Base-by-base conservation (phyloP, 148 eudicot genomes). In the Vaccinium myrtillus region DNA sequence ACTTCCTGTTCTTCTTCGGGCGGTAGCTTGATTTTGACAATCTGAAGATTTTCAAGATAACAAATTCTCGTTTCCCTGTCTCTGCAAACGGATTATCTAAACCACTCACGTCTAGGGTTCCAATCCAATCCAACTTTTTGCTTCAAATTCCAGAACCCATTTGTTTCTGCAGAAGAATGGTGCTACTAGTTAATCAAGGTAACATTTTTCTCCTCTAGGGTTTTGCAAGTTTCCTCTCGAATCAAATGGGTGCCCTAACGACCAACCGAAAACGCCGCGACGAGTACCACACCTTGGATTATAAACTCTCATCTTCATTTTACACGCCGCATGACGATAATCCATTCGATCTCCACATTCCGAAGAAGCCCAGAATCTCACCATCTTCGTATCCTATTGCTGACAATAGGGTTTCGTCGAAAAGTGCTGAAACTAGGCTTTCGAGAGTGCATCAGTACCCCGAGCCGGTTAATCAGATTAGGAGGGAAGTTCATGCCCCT, bases 401-500 rank as follows among this genome's bases (percentile, higher is more conserved):
- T 19, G 88, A 21, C 15, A 81, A 43, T 81, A 78, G 79, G 59
- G 6, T 21, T 85, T 75, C 87, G 18, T 36, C 85, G 1, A 84
- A 74, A 43, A 88, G 91, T 55, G 76, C 80, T 15, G 43, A 69
- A 30, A 69, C 18, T 69, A 69, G 39, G 43, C 84, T 54, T 82
- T 85, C 90, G 8, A 88, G 91, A 61, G 56, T 92, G 8, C 63
- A 15, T 59, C 81, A 7, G 85, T 95, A 95, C 75, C 98, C 98
- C 1, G 86, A 86, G 25, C 79, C 83, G 13, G 83, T 75, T 27
- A 36, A 55, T 27, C 87, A 30, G 80, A 70, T 92, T 23, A 70
- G 53, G 79, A 88, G 97, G 82, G 89, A 87, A 83, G 90, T 94
- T 83, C 98, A 94, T 63, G 98, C 95, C 69, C 98, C 98, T 71